Base-by-base conservation (phyloP, 192 early-diverging fungal species). In the Backusella australiensis region DNA sequence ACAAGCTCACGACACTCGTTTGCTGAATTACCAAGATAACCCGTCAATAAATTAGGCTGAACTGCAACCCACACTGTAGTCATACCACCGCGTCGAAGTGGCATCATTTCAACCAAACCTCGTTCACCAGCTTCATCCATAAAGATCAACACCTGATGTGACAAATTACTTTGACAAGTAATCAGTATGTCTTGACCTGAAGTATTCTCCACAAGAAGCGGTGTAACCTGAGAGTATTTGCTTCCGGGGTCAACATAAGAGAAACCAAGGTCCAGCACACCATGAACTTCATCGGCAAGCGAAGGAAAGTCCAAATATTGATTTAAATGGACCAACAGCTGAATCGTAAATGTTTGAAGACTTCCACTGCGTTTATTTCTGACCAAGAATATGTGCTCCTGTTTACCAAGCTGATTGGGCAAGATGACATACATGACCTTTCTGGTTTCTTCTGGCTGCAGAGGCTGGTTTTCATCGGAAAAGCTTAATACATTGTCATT, bases 121-220 rank as follows among this genome's bases (percentile, higher is more conserved):
- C 84, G 80, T 69, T 85, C 79, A 5, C 85, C 84, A 9, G 79
- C 70, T 73, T 89, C 89, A 59, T 89, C 90, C 73, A 87, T 74
- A 78, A 94, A 96, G 19, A 95, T 92, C 14, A 88, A 79, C 1
- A 93, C 94, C 77, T 95, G 95, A 69, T 93, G 90, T 1, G 92
- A 84, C 7, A 96, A 80, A 76, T 96, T 96, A 21, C 93, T 95
- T 23, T 88, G 86, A 44, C 90, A 93, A 15, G 90, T 90, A n/a
- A 95, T 86, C 56, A 86, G 85, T 0, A 95, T 35, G n/a, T 87
- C 84, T 49, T 92, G 85, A 23, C 89, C 87, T 0, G 91, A 89
- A 34, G 90, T 84, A 73, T 96, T 96, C 49, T 92, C 85, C 0
- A 96, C 84, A 12, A 88, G 73, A 29, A 95, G 81, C 17, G 93